Evolutionary conservation across 2,329 filamentous ascomycete species (phyloP), one percentile per base, ranked within the genome.

Genomic region (Verticillium dahliae): DNA sequence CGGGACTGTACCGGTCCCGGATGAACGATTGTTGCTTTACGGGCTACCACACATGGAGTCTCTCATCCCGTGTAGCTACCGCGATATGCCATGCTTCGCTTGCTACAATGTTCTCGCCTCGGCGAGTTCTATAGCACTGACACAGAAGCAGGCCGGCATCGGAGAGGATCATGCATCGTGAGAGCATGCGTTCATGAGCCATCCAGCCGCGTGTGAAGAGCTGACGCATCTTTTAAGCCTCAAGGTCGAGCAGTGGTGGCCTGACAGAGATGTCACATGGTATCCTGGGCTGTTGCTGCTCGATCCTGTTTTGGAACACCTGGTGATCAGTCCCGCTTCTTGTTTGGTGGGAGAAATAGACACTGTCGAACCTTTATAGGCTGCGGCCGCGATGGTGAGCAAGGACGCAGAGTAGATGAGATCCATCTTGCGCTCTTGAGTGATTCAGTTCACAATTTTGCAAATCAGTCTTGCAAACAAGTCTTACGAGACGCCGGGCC

Each of bases 181-280:
- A 68, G 4, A 73, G 37, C 0, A 71, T 45, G 2, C 72, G 67
- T 14, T 73, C 72, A 1, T 73, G 71, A 3, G 72, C 68, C 2
- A 67, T 68, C 72, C 71, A 73, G 0, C 67, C 71, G 1, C 71
- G 64, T 2, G 31, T 60, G 6, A 50, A 38, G 9, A 65, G n/a
- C n/a, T 63, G 63, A 13, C 61, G 59, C 4, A 45, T 33, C n/a
- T 52, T 54, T 2, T 60, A 57, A 6, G 59, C 6, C 2, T 62
- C 61, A 3, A 35, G 45, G 27, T 59, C 57, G 6, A 62, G 58
- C 18, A 41, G 39, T 14, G 39, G 39, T 6, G 62, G 41, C 10
- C 61, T 6, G 2, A 35, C 41, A 6, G 52, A 38, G 9, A 59
- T 61, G 27, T 59, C 54, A 15, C 62, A 57, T 34, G 57, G 55